Evolutionary conservation across 352 stramenopile genomes (phyloP).

Genomic region (Phytophthora pini): DNA sequence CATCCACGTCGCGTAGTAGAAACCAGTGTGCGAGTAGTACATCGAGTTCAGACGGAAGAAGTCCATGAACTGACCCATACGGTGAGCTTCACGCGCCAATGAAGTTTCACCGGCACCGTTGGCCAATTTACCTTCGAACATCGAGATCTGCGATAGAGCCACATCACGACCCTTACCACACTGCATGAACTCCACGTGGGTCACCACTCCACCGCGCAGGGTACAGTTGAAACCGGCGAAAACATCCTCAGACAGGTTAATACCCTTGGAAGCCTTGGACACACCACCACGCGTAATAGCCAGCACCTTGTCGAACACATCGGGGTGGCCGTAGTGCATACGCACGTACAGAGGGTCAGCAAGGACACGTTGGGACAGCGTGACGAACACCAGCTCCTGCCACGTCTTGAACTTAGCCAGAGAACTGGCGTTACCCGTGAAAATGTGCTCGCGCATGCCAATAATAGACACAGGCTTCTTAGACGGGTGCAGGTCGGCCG

Average conservation of each 20-base stretch:
- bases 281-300: slow-evolving; percentile 78
- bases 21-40: slow-evolving; percentile 89
- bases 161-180: slow-evolving; percentile 88
- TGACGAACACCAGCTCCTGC: slow-evolving; percentile 88
- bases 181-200: slow-evolving; percentile 89
- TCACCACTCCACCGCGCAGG: slow-evolving; percentile 76
- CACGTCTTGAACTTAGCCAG: slow-evolving; percentile 88
- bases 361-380: slow-evolving; percentile 81
- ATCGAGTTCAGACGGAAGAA: slow-evolving; percentile 90
- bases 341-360: slow-evolving; percentile 75
- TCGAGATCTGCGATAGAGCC: slow-evolving; percentile 85
- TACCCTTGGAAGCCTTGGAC: slow-evolving; percentile 84
- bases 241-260: slow-evolving; percentile 89
- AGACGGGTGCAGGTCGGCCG: slow-evolving; percentile 69
- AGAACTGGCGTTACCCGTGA: slow-evolving; percentile 85
- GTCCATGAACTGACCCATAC: slow-evolving; percentile 88
- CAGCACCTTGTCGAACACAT: slow-evolving; percentile 86
- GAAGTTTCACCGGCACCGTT: slow-evolving; percentile 86
- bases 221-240: slow-evolving; percentile 87
- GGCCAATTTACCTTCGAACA: slow-evolving; percentile 88
- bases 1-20: slow-evolving; percentile 90
- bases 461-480: slow-evolving; percentile 83
- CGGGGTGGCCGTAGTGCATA: slow-evolving; percentile 87
- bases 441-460: slow-evolving; percentile 89
- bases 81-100: slow-evolving; percentile 78